Evolutionary conservation across 495 filamentous ascomycete species (phyloP), one percentile per base, ranked within the genome.

Genomic region (Penicillium alfredii): DNA sequence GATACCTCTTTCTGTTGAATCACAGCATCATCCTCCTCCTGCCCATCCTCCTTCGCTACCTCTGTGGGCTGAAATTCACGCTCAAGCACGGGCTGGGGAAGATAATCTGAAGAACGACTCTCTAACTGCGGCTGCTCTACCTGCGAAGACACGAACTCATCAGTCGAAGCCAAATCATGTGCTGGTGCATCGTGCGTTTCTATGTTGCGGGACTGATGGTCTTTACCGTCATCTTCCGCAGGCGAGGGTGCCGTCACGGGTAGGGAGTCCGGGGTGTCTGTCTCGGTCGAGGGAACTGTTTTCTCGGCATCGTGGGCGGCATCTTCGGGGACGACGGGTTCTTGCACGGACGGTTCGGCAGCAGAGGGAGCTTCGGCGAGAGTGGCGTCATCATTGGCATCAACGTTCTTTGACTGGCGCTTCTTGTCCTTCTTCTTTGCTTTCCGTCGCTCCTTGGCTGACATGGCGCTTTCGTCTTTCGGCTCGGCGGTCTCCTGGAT

Each of bases 161-260:
- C 66, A 70, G 66, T 68, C 66, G 63, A 67, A 65, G 47, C 53
- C 49, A 63, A 40, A 51, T 61, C 53, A 53, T 64, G 56, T 56
- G 59, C 55, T 55, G 49, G 55, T 35, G 34, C 44, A 52, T 51
- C 53, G 55, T 58, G 49, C 36, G 41, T 49, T 46, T 58, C 52
- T 47, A 44, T 63, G 60, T 59, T 63, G 63, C 60, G 64, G 60
- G 63, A 68, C 63, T 68, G 66, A 62, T 61, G 46, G 40, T 68
- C 63, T 66, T 71, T 68, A 68, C 63, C 61, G 58, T 68, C 60
- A 58, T 66, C 53, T 60, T 68, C 63, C 56, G 59, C 57, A 63
- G 63, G 61, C 50, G 53, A 53, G 53, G 42, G 26, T 49, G 55
- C 60, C 51, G 55, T 60, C 29, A 60, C 56, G 46, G 51, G 45